Conservation (phyloP, 108 stramenopile species). For the Conticribra weissflogii region DNA sequence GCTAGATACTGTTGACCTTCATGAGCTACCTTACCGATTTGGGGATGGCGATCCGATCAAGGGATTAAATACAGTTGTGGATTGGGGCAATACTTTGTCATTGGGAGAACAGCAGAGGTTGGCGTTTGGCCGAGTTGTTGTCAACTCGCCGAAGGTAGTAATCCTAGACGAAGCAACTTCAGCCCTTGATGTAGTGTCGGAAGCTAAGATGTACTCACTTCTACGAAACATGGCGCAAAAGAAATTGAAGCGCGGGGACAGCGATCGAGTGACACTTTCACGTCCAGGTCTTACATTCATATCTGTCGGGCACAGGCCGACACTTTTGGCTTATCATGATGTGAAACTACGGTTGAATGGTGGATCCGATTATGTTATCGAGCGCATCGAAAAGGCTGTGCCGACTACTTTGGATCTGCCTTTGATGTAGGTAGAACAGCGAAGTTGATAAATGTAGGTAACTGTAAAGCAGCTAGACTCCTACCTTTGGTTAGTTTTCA, state of each 20-base stretch:
- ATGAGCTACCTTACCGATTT: constrained; percentile 64
- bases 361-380: constrained; percentile 40
- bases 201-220: constrained; percentile 87
- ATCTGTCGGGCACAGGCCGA: constrained; percentile 95
- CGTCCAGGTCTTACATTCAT: constrained; percentile 80
- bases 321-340: constrained; percentile 86
- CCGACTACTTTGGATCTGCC: background rate
- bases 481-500: no score
- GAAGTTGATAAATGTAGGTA: background rate
- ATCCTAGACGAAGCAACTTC: constrained; percentile 94
- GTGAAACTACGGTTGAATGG: constrained; percentile 68
- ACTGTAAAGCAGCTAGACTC: no score
- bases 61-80: constrained; percentile 74
- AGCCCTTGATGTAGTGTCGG: constrained; percentile 76
- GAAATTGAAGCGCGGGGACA: constrained; percentile 21
- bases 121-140: constrained; percentile 91
- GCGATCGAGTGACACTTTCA: constrained; percentile 40
- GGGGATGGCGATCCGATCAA: constrained; percentile 79
- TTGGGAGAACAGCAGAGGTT: constrained; percentile 96
- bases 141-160: constrained; percentile 87
- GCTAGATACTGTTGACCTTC: constrained; percentile 74
- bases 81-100: constrained; percentile 92
- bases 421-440: constrained; percentile 2
- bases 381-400: constrained; percentile 30
- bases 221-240: constrained; percentile 73